Evolutionary conservation across 805 yeast genomes (phyloP).

Genomic region (Cyberlindnera galapagoensis): DNA sequence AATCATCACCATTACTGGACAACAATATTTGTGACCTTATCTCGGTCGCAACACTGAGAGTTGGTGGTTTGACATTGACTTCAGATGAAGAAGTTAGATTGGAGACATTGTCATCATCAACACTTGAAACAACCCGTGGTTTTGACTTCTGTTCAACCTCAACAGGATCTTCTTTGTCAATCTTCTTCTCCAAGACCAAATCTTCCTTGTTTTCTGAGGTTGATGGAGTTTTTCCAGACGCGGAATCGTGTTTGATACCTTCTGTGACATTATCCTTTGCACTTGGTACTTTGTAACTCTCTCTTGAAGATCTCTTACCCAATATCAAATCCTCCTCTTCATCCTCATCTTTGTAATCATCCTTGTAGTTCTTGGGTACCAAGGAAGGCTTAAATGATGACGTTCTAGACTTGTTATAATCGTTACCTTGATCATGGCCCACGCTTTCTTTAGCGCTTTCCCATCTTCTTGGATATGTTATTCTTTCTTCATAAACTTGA

Average conservation of each 20-base stretch:
- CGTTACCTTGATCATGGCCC: conserved; percentile 1
- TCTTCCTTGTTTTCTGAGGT: no score
- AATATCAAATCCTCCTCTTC: conserved; percentile 15
- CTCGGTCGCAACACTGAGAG: neutral
- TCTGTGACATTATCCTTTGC: neutral
- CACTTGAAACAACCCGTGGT: no score
- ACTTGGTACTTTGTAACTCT: neutral
- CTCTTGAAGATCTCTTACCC: neutral
- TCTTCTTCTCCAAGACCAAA: no score
- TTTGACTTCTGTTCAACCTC: no score
- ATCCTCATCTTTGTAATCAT: conserved; percentile 19
- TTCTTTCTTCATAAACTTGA: neutral
- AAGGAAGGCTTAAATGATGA: conserved; percentile 16
- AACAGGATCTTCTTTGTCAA: no score
- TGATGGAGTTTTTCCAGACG: no score
- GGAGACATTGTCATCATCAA: neutral
- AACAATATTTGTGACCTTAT: neutral
- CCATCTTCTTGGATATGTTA: neutral
- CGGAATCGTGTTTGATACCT: no score
- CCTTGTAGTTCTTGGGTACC: conserved; percentile 23
- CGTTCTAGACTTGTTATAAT: conserved; percentile 2
- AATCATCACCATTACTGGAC: neutral
- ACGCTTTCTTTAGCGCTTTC: neutral
- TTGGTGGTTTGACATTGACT: no score
- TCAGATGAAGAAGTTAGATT: no score